phyloP scores from a whole-genome alignment of 805 yeast genomes.

The Candida coleopterorum region DNA sequence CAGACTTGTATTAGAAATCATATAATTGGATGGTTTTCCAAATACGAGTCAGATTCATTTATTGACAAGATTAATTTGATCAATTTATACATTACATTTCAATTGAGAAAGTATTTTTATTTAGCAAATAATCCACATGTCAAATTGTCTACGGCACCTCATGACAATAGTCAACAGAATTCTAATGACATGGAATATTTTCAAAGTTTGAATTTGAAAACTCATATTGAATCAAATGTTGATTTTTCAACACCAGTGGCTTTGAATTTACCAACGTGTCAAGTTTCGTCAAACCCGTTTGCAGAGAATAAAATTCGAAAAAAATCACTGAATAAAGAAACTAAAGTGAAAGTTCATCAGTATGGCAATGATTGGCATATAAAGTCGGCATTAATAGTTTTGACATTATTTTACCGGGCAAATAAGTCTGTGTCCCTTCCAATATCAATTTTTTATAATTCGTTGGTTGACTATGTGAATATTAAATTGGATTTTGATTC shows the following conservation, averaged over 20 bases:
- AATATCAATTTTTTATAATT: slow-evolving; percentile 62
- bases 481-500: slow-evolving; percentile 74
- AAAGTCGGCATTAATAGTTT: slow-evolving; percentile 55
- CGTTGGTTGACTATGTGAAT: slow-evolving; percentile 75
- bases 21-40: slow-evolving; percentile 54
- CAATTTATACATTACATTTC: slow-evolving; percentile 76
- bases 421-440: slow-evolving; percentile 31
- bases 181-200: slow-evolving; percentile 17
- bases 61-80: slow-evolving; percentile 55
- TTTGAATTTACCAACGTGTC: slow-evolving; percentile 9
- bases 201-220: slow-evolving; percentile 17
- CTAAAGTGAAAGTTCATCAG: slow-evolving; percentile 46
- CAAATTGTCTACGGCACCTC: slow-evolving; percentile 1
- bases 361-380: slow-evolving; percentile 85
- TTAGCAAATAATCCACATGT: slow-evolving; percentile 25
- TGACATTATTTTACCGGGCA: slow-evolving; percentile 53
- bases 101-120: slow-evolving; percentile 52
- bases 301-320: slow-evolving; percentile 11
- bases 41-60: slow-evolving; percentile 40
- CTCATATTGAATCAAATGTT: slow-evolving; percentile 5
- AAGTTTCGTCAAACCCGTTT: slow-evolving; percentile 5
- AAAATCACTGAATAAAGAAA: slow-evolving; percentile 13
- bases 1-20: slow-evolving; percentile 31
- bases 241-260: slow-evolving; percentile 1
- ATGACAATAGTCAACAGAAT: slow-evolving; percentile 2